Evolutionary conservation across 2,329 filamentous ascomycete species (phyloP).

Genomic region (Pyrenophora tritici-repentis): DNA sequence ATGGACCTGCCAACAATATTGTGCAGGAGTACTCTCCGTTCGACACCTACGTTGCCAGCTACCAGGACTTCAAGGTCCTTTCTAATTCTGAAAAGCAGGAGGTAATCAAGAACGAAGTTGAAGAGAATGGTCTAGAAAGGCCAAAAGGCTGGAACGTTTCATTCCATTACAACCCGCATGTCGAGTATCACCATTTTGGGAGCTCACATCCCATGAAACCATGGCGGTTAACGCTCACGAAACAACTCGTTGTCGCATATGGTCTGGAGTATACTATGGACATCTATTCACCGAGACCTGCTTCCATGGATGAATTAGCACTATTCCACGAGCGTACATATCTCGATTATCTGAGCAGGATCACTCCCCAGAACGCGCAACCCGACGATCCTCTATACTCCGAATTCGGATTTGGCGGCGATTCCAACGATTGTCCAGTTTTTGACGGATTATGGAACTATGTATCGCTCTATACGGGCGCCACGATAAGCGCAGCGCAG

Average conservation of each 20-base stretch:
- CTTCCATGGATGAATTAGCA: conserved; percentile 84
- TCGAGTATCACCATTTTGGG: conserved; percentile 96
- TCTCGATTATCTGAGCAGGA: conserved; percentile 75
- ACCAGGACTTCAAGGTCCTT: conserved; percentile 39
- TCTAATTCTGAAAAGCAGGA: conserved; percentile 50
- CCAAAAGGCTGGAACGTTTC: conserved; percentile 90
- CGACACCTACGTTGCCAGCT: conserved; percentile 35
- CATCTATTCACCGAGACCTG: conserved; percentile 81
- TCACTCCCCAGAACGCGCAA: conserved; percentile 56
- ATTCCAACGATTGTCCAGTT: conserved; percentile 80
- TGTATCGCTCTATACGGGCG: conserved; percentile 89
- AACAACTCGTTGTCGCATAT: conserved; percentile 91
- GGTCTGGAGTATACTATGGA: conserved; percentile 98
- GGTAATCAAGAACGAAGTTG: conserved; percentile 59
- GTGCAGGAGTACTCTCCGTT: conserved; percentile 44
- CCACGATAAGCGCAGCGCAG: conserved; percentile 85
- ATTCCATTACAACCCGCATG: conserved; percentile 91
- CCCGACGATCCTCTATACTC: conserved; percentile 50
- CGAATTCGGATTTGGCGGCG: conserved; percentile 80
- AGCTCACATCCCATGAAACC: conserved; percentile 99
- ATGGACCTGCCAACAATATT: conserved; percentile 38
- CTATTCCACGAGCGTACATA: conserved; percentile 90
- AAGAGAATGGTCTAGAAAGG: conserved; percentile 71
- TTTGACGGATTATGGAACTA: conserved; percentile 97
- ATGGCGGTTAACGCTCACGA: conserved; percentile 93